Evolutionary conservation across 108 stramenopile genomes (phyloP).

Genomic region (Fragilariopsis cylindrus): DNA sequence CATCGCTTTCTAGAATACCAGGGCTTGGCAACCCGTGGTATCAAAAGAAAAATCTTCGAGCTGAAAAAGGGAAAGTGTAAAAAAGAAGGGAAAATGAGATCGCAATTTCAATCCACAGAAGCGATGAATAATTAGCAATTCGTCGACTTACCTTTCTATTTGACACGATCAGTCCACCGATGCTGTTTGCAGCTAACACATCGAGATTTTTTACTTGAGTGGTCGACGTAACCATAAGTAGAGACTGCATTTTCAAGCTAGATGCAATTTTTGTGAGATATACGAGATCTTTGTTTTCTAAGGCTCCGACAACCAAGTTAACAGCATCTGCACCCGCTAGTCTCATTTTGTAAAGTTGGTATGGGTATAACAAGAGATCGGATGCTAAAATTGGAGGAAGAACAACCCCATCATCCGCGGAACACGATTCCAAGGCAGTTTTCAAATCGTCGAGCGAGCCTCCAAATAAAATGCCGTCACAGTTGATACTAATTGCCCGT

Average conservation of each 20-base stretch:
- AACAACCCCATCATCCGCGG: conserved; percentile 53
- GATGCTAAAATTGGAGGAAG: conserved; percentile 82
- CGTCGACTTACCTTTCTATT: conserved; percentile 50
- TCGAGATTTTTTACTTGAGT: conserved; percentile 55
- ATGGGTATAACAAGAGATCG: conserved; percentile 83
- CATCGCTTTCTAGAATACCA: conserved; percentile 67
- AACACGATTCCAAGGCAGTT: conserved; percentile 39
- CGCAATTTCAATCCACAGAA: background rate
- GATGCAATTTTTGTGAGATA: conserved; percentile 85
- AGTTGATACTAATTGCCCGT: conserved; percentile 71
- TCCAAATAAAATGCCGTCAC: conserved; percentile 80
- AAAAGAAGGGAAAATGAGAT: background rate
- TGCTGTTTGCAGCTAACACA: conserved; percentile 40
- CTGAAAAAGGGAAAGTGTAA: background rate
- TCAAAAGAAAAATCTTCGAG: conserved; percentile 82
- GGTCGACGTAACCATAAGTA: conserved; percentile 68
- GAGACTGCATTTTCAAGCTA: conserved; percentile 62
- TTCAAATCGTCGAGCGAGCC: conserved; percentile 75
- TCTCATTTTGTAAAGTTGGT: conserved; percentile 85
- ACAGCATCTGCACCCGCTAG: conserved; percentile 89
- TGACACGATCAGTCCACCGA: conserved; percentile 64
- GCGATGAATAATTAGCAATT: background rate
- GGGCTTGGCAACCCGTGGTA: conserved; percentile 67
- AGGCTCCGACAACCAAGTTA: conserved; percentile 69
- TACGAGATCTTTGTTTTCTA: conserved; percentile 70